Evolutionary conservation across 345 rosid genomes (phyloP).

Genomic region (Populus euphratica): DNA sequence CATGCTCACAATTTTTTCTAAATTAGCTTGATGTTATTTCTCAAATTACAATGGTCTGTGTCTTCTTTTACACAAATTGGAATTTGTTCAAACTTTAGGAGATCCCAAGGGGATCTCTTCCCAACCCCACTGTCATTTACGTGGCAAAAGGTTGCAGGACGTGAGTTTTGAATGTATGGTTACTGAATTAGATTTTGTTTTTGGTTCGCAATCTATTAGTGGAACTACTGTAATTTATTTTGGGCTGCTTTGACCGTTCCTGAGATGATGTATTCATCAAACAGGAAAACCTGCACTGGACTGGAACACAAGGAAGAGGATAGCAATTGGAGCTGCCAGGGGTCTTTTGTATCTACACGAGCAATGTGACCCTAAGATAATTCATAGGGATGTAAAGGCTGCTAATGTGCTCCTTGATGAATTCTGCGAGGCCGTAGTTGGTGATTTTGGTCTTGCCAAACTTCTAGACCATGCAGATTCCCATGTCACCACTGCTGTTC

Average conservation of each 20-base stretch:
- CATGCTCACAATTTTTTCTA: background rate
- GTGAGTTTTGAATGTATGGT: background rate
- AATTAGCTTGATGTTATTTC: background rate
- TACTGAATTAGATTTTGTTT: background rate
- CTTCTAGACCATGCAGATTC: slow-evolving; percentile 87
- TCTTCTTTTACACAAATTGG: background rate
- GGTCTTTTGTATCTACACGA: slow-evolving; percentile 88
- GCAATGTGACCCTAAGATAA: slow-evolving; percentile 93
- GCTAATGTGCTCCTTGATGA: slow-evolving; percentile 88
- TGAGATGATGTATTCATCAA: background rate
- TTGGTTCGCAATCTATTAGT: background rate
- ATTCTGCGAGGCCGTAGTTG: slow-evolving; percentile 79
- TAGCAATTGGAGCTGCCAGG: slow-evolving; percentile 88
- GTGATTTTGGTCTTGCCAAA: slow-evolving; percentile 94
- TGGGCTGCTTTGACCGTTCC: background rate
- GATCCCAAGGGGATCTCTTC: background rate
- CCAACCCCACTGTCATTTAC: background rate
- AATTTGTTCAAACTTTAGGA: background rate
- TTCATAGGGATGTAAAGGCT: slow-evolving; percentile 92
- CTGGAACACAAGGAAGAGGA: slow-evolving; percentile 83
- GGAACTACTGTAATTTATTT: background rate
- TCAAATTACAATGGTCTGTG: background rate
- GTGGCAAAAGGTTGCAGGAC: background rate
- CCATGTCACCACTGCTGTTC: slow-evolving; percentile 91
- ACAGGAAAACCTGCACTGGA: slow-evolving; percentile 77